Percentiles rank a stretch among this genome's conserved stretches.
Conservation (phyloP, 2,329 filamentous ascomycete species). For the Verticillium albo-atrum region DNA sequence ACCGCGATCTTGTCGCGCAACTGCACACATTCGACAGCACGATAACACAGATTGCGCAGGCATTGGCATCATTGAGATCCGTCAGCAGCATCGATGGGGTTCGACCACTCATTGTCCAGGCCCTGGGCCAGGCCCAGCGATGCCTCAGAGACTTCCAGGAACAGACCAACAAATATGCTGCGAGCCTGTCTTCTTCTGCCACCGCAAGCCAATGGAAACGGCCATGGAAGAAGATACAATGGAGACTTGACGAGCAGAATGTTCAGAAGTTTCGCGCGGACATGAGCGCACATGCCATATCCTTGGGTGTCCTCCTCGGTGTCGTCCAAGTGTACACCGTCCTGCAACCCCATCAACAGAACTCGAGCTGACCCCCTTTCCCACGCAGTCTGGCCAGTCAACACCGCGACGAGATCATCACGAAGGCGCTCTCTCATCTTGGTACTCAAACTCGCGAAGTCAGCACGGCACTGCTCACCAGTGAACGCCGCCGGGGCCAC, state of each 20-base stretch:
- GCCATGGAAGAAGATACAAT: neutral
- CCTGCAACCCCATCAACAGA: neutral
- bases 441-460: neutral
- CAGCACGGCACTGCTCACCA: neutral
- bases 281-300: neutral
- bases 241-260: neutral
- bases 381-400: neutral
- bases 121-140: neutral
- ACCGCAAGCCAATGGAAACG: neutral
- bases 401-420: neutral
- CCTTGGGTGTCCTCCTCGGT: neutral
- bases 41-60: neutral
- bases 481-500: neutral
- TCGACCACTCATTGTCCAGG: neutral
- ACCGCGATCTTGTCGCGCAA: constrained; percentile 18
- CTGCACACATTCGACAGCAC: constrained; percentile 14
- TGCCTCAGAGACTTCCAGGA: neutral
- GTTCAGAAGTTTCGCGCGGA: neutral
- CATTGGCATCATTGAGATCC: neutral
- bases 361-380: neutral
- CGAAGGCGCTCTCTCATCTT: neutral
- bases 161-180: neutral
- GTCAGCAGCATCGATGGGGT: neutral
- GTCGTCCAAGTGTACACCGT: neutral
- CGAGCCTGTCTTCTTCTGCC: neutral